phyloP scores from a whole-genome alignment of 2,329 filamentous ascomycete species.

The Thielaviopsis punctulata region DNA sequence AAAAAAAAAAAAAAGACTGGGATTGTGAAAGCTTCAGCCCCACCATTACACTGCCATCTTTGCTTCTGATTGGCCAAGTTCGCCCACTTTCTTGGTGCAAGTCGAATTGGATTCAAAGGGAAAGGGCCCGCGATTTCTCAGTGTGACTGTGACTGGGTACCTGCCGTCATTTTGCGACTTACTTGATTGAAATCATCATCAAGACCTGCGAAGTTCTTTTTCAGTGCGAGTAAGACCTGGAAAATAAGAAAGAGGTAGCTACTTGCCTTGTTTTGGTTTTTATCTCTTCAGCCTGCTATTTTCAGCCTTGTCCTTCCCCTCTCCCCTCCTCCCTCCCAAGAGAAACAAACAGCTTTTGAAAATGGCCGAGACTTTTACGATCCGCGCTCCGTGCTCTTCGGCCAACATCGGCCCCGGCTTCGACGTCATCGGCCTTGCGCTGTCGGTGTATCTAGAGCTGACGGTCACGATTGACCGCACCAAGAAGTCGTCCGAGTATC shows the following conservation, averaged over 20 bases:
- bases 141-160: neutral
- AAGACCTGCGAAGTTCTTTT: neutral
- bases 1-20: neutral
- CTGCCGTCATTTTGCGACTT: neutral
- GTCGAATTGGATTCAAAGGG: neutral
- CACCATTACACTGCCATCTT: neutral
- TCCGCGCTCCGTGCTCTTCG: slow-evolving; percentile 80
- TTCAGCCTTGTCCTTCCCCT: neutral
- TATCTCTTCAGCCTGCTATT: neutral
- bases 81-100: neutral
- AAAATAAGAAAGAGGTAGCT: neutral
- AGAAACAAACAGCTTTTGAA: too few species aligned
- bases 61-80: neutral
- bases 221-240: neutral
- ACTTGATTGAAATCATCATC: neutral
- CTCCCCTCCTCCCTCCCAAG: neutral
- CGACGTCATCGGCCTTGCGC: slow-evolving; percentile 88
- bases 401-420: slow-evolving; percentile 97
- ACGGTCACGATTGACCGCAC: slow-evolving; percentile 57
- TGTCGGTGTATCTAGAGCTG: slow-evolving; percentile 87
- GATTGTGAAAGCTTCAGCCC: neutral
- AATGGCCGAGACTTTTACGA: slow-evolving; percentile 45
- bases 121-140: neutral
- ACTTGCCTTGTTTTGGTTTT: neutral
- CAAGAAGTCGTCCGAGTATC: slow-evolving; percentile 34